Conservation (phyloP, 495 filamentous ascomycete species). For the Penicillium cinerascens region DNA sequence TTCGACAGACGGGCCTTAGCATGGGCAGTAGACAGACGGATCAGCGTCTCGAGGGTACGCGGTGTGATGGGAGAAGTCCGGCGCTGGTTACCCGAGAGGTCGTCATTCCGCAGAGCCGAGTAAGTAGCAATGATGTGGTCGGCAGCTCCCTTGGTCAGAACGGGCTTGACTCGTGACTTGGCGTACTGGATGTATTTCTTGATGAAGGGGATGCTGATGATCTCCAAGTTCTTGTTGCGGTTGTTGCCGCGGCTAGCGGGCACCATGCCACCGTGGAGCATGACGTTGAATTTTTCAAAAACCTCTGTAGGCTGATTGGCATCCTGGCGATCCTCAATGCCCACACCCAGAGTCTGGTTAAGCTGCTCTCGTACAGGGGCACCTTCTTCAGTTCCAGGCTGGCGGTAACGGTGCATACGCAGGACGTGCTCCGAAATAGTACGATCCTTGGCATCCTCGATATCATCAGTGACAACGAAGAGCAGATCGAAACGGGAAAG, state of each 20-base stretch:
- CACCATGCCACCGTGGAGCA: constrained; percentile 91
- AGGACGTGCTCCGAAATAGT: constrained; percentile 95
- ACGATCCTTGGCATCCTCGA: constrained; percentile 86
- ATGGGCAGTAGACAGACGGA: constrained; percentile 94
- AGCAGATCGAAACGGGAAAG: constrained; percentile 98
- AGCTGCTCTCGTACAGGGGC: constrained; percentile 88
- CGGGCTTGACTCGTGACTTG: constrained; percentile 85
- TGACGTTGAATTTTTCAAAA: constrained; percentile 93
- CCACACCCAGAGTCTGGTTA: constrained; percentile 83
- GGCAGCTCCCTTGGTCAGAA: constrained; percentile 87
- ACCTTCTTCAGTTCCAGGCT: constrained; percentile 91
- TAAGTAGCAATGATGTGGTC: constrained; percentile 93
- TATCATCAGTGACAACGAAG: constrained; percentile 97
- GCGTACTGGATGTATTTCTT: constrained; percentile 99
- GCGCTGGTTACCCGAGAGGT: constrained; percentile 88
- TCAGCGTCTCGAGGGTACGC: constrained; percentile 94
- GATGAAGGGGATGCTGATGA: constrained; percentile 97
- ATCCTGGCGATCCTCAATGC: constrained; percentile 73
- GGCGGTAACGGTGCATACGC: constrained; percentile 94
- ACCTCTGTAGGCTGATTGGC: constrained; percentile 76
- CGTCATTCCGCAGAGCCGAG: constrained; percentile 90
- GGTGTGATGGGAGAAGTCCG: constrained; percentile 94
- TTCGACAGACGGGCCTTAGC: constrained; percentile 90
- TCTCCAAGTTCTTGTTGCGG: constrained; percentile 71
- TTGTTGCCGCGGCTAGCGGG: constrained; percentile 58